These are phyloP conservation scores for Alectoria sarmentosa DNA, from an alignment of 495 filamentous ascomycete species.

Conservation along the genomic window DNA sequence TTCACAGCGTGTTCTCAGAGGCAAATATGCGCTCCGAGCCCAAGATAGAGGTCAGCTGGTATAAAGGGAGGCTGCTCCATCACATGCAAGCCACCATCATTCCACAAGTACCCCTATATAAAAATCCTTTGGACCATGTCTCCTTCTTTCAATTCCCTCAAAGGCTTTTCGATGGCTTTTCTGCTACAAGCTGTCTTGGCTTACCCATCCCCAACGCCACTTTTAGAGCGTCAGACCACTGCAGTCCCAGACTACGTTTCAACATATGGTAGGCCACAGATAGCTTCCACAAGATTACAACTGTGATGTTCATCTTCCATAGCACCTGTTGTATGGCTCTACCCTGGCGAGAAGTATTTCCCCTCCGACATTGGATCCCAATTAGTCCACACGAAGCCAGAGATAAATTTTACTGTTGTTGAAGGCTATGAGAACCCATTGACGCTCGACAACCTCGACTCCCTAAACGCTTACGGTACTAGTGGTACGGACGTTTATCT, in stretches of 20 bases:
- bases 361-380: slow-evolving; percentile 54
- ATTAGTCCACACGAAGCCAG: slow-evolving; percentile 46
- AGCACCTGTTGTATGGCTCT: slow-evolving; percentile 50
- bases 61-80: slow-evolving; percentile 5
- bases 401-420: slow-evolving; percentile 45
- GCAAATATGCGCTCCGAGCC: background rate
- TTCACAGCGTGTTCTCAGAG: slow-evolving; percentile 3
- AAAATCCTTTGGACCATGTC: background rate
- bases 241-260: slow-evolving; percentile 23
- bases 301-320: background rate
- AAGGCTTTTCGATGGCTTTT: slow-evolving; percentile 9
- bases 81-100: background rate
- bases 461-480: slow-evolving; percentile 38
- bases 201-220: slow-evolving; percentile 1
- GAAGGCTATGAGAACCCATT: slow-evolving; percentile 37
- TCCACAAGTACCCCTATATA: background rate
- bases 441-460: slow-evolving; percentile 49
- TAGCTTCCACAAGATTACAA: background rate
- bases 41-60: background rate
- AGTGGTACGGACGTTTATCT: slow-evolving; percentile 48
- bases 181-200: slow-evolving; percentile 3
- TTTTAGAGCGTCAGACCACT: slow-evolving; percentile 19
- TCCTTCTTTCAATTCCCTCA: slow-evolving; percentile 2
- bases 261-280: slow-evolving; percentile 23
- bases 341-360: slow-evolving; percentile 49